Base-by-base conservation (phyloP, 257 asterid species). In the Marsdenia floribunda region DNA sequence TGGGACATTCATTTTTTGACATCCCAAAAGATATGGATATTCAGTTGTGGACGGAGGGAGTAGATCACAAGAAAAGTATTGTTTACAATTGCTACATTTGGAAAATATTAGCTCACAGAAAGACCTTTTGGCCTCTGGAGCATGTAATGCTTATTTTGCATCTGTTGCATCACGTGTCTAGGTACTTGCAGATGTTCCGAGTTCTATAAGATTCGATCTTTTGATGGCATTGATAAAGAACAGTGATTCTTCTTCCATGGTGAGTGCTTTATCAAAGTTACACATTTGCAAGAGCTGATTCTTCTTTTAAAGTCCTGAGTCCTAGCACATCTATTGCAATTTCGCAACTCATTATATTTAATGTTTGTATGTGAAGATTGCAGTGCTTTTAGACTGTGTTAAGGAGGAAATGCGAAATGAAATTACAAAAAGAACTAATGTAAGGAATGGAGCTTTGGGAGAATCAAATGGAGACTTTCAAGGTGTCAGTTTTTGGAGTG, bases 211-310 rank as follows among this genome's bases (percentile, higher is more conserved):
- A 83, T 82, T 90, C 72, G 97, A 92, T 80, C 85, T 94, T 81
- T 78, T 92, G 29, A 82, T 24, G 81, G 90, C 96, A 77, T 82
- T 94, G 90, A 80, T 92, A 80, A 86, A 78, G 86, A 88, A 85
- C 78, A 79, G 85, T 38, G 84, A 87, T 85, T 88, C 93, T 66
- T 87, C 98, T 68, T 85, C 98, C 52, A 92, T 94, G 98, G 98
- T 93, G 82, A 70, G 85, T 70, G 61, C 77, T 75, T 77, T 24
- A 42, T 46, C 22, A 63, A 77, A 55, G 52, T 33, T 26, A 38
- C 11, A 78, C 47, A 70, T 77, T 77, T 77, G 52, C 74, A 54
- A 57, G 68, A 77, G 65, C 12, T 50, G 21, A 38, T 52, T 19
- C 74, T 58, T 52, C 50, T 47, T 65, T 46, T 76, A 60, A 70